phyloP scores from a whole-genome alignment of 768 basidiomycete species.

The Tylopilus rubrobrunneus region DNA sequence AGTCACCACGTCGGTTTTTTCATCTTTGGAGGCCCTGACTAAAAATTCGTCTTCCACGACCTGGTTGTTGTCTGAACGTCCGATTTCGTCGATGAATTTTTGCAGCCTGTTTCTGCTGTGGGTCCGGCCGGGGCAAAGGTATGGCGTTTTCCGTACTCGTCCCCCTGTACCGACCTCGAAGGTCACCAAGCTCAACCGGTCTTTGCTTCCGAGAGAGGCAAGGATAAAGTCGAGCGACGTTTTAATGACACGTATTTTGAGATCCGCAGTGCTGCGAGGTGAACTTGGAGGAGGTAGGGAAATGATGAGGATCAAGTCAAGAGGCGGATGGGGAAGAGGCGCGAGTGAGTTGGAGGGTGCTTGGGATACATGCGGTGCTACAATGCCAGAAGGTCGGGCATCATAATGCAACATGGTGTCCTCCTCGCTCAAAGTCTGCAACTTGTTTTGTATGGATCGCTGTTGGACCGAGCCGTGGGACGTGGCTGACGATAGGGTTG shows the following conservation, averaged over 20 bases:
- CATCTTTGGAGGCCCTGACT: constrained; percentile 76
- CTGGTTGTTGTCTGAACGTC: constrained; percentile 33
- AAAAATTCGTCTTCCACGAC: constrained; percentile 61
- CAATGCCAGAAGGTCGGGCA: constrained; percentile 45
- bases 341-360: constrained; percentile 78
- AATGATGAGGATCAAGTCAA: constrained; percentile 91
- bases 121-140: constrained; percentile 66
- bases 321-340: constrained; percentile 78
- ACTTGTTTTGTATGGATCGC: constrained; percentile 38
- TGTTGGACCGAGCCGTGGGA: constrained; percentile 57
- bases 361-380: constrained; percentile 67
- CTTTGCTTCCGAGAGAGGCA: constrained; percentile 68
- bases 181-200: constrained; percentile 86
- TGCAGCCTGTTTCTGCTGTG: constrained; percentile 68
- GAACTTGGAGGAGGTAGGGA: constrained; percentile 76
- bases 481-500: constrained; percentile 71
- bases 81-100: constrained; percentile 75
- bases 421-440: constrained; percentile 68
- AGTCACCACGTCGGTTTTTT: constrained; percentile 95
- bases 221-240: constrained; percentile 84
- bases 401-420: constrained; percentile 62
- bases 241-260: constrained; percentile 88
- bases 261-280: constrained; percentile 70
- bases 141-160: constrained; percentile 88
- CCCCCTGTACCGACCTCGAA: constrained; percentile 88